phyloP scores from a whole-genome alignment of 306 rosid species.

The Cucurbita argyrosperma region DNA sequence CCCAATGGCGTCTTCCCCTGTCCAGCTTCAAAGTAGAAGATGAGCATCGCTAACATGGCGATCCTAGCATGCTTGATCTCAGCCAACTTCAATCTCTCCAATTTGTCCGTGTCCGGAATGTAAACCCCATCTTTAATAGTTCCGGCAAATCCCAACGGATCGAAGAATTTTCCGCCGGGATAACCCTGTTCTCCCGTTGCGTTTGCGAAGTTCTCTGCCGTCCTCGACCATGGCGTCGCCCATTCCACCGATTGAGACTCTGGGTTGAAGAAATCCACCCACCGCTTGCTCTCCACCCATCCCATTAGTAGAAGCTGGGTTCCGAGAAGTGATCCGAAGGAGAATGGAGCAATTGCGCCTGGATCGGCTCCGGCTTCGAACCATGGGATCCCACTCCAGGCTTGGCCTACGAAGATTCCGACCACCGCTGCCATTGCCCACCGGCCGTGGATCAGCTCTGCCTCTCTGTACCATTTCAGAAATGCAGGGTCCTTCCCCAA shows the following conservation, averaged over 20 bases:
- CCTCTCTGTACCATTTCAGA: conserved; percentile 97
- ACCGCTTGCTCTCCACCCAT: conserved; percentile 94
- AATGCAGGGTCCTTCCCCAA: conserved; percentile 86
- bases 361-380: conserved; percentile 94
- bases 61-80: conserved; percentile 91
- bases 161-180: conserved; percentile 94
- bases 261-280: conserved; percentile 98
- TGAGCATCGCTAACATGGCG: conserved; percentile 93
- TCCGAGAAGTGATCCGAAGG: conserved; percentile 79
- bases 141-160: conserved; percentile 69
- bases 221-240: conserved; percentile 98
- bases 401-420: conserved; percentile 90
- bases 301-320: conserved; percentile 93
- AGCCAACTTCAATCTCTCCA: conserved; percentile 78
- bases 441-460: conserved; percentile 94
- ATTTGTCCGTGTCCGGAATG: conserved; percentile 47
- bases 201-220: conserved; percentile 74
- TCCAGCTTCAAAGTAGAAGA: conserved; percentile 96
- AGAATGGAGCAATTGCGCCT: conserved; percentile 81
- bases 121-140: conserved; percentile 45
- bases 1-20: conserved; percentile 98
- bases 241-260: conserved; percentile 89
- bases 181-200: conserved; percentile 89
- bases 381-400: conserved; percentile 98
- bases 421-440: conserved; percentile 98